Base-by-base conservation (phyloP, 805 yeast genomes). In the Brettanomyces custersianus region DNA sequence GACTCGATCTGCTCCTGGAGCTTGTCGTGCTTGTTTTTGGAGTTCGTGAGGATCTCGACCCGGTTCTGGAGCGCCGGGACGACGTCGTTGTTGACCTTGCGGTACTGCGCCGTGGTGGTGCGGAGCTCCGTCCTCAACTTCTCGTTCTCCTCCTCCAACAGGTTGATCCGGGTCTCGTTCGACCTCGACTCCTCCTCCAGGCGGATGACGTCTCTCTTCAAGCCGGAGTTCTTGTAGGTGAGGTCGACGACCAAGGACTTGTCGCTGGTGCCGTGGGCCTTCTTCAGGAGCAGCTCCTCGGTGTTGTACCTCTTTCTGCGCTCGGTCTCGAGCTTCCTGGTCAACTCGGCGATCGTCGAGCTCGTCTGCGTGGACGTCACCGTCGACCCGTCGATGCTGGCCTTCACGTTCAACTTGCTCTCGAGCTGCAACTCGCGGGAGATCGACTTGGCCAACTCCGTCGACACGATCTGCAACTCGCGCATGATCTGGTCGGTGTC, bases 371-470 rank as follows among this genome's bases (percentile, higher is more conserved):
- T 57, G 9, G 61, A 36, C 33, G 60, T 60, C 11, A 46, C 17
- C 20, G 18, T 36, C 17, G 27, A 12, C n/a, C 33, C 41, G 10
- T 36, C 22, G n/a, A 45, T 22, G 7, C 30, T 31, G 25, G 33
- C 45, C 12, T 31, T 29, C 4, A 43, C 18, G 5, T 37, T 40
- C 20, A 74, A 37, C 30, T 58, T 63, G 33, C 61, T 60, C 47
- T 79, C 87, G 31, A 82, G 51, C 15, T 62, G 52, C n/a, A 80
- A 62, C 51, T 83, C 94, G 28, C 92, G 61, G 36, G 73, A 70
- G 31, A 82, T 79, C 0, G 88, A 77, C 18, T 73, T 73, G 0
- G 87, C 88, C 34, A 83, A 62, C 48, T 82, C 94, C 19, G 72
- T 70, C 1, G 88, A 77, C 1, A 83, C 78, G 18, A 80, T 48